Conservation (phyloP, 2,329 filamentous ascomycete genomes). For the Calonectria pseudoreteaudii region DNA sequence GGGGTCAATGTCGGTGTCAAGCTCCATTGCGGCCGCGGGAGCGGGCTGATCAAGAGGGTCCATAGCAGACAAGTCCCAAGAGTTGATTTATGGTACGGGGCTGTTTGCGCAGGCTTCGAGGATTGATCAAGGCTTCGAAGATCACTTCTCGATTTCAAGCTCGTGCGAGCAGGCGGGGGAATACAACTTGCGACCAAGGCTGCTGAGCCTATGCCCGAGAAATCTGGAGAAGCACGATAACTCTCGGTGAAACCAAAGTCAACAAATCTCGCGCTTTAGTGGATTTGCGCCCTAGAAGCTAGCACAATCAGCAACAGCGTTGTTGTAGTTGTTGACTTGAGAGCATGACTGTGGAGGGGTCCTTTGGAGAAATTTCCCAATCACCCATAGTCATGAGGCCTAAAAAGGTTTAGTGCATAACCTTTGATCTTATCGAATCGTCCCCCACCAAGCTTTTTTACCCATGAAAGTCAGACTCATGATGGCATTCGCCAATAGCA, state of each 20-base stretch:
- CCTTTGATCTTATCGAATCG: slow-evolving; percentile 16
- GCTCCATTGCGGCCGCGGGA: slow-evolving; percentile 33
- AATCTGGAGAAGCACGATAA: neutral
- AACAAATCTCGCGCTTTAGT: neutral
- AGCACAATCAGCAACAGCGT: neutral
- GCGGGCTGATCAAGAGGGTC: slow-evolving; percentile 25
- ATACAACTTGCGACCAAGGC: neutral
- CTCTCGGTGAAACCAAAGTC: too few species aligned
- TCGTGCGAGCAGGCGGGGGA: neutral
- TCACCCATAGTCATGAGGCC: neutral
- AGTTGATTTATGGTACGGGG: neutral
- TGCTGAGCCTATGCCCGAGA: neutral
- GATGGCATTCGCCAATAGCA: neutral
- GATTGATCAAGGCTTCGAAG: neutral
- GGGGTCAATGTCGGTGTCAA: slow-evolving; percentile 38
- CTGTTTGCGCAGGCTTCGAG: neutral
- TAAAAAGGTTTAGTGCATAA: neutral
- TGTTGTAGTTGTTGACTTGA: slow-evolving; percentile 1
- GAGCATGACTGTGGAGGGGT: slow-evolving; percentile 17
- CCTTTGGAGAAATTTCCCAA: slow-evolving; percentile 18
- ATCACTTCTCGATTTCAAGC: neutral
- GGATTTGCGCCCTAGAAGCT: neutral
- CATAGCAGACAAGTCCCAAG: slow-evolving; percentile 16
- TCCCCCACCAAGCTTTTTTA: neutral
- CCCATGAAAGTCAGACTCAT: neutral